phyloP scores from a whole-genome alignment of 768 basidiomycete species.

The Polyporus arcularius region DNA sequence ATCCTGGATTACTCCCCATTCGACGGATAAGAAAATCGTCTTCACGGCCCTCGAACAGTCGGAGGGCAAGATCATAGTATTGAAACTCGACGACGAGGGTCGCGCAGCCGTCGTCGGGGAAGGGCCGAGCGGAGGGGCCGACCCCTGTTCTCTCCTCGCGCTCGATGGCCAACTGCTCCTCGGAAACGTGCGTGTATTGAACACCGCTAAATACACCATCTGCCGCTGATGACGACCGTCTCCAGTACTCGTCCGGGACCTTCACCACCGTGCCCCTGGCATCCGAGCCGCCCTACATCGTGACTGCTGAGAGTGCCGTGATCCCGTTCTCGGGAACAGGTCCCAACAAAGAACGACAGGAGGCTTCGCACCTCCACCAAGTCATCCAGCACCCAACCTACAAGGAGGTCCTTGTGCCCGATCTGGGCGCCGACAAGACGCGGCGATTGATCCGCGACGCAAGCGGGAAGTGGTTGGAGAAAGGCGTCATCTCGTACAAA shows the following conservation, averaged over 20 bases:
- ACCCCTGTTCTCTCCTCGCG: slow-evolving; percentile 66
- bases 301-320: slow-evolving; percentile 33
- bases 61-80: slow-evolving; percentile 62
- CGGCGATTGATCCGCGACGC: slow-evolving; percentile 50
- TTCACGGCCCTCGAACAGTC: slow-evolving; percentile 67
- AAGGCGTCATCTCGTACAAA: slow-evolving; percentile 49
- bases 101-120: slow-evolving; percentile 52
- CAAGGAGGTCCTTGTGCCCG: slow-evolving; percentile 67
- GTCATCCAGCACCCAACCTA: slow-evolving; percentile 50
- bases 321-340: slow-evolving; percentile 52
- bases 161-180: slow-evolving; percentile 59
- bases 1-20: slow-evolving; percentile 74
- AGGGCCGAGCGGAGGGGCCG: slow-evolving; percentile 54
- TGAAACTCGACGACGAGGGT: slow-evolving; percentile 58
- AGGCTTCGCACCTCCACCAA: slow-evolving; percentile 78
- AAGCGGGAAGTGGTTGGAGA: slow-evolving; percentile 49
- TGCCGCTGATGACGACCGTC: slow-evolving; percentile 2
- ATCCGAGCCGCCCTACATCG: slow-evolving; percentile 46
- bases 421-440: slow-evolving; percentile 74
- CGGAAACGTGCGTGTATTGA: slow-evolving; percentile 62
- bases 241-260: slow-evolving; percentile 70
- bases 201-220: background rate
- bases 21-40: slow-evolving; percentile 55
- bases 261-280: slow-evolving; percentile 59
- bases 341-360: slow-evolving; percentile 67